Evolutionary conservation across 225 moss, liverwort and hornwort species (phyloP).

Genomic region (Antitrichia curtipendula): DNA sequence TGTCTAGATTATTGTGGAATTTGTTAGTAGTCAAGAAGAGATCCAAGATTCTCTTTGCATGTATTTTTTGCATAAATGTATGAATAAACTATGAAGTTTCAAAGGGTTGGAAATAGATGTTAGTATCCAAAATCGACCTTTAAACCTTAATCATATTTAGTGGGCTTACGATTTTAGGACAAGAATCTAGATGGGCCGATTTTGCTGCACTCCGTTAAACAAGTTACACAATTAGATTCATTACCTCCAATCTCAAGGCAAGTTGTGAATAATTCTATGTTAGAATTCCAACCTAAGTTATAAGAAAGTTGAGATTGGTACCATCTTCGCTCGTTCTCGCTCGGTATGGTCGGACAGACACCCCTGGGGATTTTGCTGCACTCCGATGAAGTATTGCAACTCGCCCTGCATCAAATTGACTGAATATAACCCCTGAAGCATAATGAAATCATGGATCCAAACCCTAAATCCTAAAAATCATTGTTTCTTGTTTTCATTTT

Average conservation of each 20-base stretch:
- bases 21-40: not conserved
- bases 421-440: not conserved
- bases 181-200: not conserved
- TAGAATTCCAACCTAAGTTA: no score
- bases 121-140: no score
- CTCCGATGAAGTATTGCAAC: constrained; percentile 92
- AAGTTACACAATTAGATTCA: not conserved
- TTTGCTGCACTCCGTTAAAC: no score
- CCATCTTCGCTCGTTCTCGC: constrained; percentile 54
- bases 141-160: not conserved
- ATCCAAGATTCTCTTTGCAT: not conserved
- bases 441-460: not conserved
- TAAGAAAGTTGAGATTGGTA: not conserved
- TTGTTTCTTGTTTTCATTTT: not conserved
- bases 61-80: no score
- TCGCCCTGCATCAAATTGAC: constrained; percentile 46
- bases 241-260: not conserved
- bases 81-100: no score
- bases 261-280: not conserved
- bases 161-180: no score
- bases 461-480: no score
- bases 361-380: constrained; percentile 75
- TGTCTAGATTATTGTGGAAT: no score
- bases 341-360: constrained; percentile 62
- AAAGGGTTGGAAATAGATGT: no score